phyloP scores from a whole-genome alignment of 305 asterid genomes.

The Fraxinus baroniana region DNA sequence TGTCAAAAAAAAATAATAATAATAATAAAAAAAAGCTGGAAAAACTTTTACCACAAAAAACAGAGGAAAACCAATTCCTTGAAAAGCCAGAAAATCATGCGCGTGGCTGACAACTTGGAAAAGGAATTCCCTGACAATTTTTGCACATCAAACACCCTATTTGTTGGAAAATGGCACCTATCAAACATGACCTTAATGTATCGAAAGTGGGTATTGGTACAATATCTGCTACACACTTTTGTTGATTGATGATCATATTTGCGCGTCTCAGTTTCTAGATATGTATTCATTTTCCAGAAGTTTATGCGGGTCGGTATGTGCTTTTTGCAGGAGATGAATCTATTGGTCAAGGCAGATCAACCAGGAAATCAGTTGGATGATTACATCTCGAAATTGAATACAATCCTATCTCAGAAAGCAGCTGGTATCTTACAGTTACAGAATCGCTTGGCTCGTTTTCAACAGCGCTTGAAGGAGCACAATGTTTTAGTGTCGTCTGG shows the following conservation, averaged over 20 bases:
- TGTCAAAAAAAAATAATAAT: too few relatives aligned
- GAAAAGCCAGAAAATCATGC: too few relatives aligned
- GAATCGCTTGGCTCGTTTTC: constrained; percentile 77
- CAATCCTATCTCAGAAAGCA: constrained; percentile 85
- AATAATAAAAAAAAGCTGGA: too few relatives aligned
- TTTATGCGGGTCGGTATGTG: neutral
- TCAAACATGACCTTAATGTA: neutral
- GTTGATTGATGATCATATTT: constrained; percentile 14
- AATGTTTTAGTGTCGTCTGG: constrained; percentile 89
- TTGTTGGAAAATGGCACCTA: too few relatives aligned
- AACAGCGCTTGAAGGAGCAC: constrained; percentile 77
- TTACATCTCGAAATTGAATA: constrained; percentile 67
- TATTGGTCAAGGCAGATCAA: constrained; percentile 88
- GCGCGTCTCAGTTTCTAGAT: constrained; percentile 27
- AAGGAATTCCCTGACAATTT: too few relatives aligned
- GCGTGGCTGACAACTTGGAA: too few relatives aligned
- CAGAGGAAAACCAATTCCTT: too few relatives aligned
- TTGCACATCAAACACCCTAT: too few relatives aligned
- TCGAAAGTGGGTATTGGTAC: neutral
- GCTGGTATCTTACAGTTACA: constrained; percentile 79
- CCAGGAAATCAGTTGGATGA: constrained; percentile 88
- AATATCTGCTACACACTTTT: neutral
- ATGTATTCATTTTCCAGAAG: neutral
- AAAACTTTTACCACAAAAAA: too few relatives aligned
- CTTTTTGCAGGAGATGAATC: constrained; percentile 81